Percentiles rank a stretch among this genome's conserved stretches.
phyloP scores from a whole-genome alignment of 2,329 filamentous ascomycete genomes.

The Sphaceloma murrayae region DNA sequence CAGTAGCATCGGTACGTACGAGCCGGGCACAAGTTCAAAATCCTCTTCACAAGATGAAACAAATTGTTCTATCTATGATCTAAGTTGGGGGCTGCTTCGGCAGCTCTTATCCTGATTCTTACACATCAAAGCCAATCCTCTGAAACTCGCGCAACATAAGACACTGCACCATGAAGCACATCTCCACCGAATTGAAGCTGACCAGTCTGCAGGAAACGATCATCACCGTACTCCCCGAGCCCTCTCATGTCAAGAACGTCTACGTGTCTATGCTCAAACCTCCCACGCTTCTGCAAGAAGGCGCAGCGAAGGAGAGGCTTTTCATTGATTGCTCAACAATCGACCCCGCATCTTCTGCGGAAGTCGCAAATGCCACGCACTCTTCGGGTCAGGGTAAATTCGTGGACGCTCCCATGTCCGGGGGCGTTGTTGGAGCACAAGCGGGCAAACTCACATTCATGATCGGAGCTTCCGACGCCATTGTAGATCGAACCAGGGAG shows the following conservation, averaged over 20 bases:
- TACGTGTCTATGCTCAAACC: slow-evolving; percentile 65
- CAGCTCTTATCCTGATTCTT: slow-evolving; percentile 52
- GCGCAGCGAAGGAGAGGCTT: slow-evolving; percentile 51
- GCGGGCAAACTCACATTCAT: slow-evolving; percentile 91
- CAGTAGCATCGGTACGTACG: slow-evolving; percentile 55
- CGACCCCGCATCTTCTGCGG: slow-evolving; percentile 73
- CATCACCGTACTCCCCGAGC: slow-evolving; percentile 82
- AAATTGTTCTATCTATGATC: slow-evolving; percentile 53
- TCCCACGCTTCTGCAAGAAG: slow-evolving; percentile 41
- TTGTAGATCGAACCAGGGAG: slow-evolving; percentile 56
- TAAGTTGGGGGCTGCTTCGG: slow-evolving; percentile 58
- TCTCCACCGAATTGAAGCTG: background rate
- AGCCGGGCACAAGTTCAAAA: slow-evolving; percentile 23
- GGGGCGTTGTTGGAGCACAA: slow-evolving; percentile 81
- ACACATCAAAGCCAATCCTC: slow-evolving; percentile 64
- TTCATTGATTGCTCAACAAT: slow-evolving; percentile 98
- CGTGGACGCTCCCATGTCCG: slow-evolving; percentile 93
- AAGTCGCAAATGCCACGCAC: slow-evolving; percentile 62
- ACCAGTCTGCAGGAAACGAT: slow-evolving; percentile 57
- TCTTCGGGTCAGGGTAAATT: slow-evolving; percentile 63
- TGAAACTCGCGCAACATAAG: slow-evolving; percentile 47
- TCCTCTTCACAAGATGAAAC: slow-evolving; percentile 12
- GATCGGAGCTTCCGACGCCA: slow-evolving; percentile 60
- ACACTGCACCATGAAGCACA: background rate
- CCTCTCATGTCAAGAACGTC: slow-evolving; percentile 74